Evolutionary conservation across 2,329 filamentous ascomycete species (phyloP), one percentile per base, ranked within the genome.

Genomic region (Grosmannia serpens): DNA sequence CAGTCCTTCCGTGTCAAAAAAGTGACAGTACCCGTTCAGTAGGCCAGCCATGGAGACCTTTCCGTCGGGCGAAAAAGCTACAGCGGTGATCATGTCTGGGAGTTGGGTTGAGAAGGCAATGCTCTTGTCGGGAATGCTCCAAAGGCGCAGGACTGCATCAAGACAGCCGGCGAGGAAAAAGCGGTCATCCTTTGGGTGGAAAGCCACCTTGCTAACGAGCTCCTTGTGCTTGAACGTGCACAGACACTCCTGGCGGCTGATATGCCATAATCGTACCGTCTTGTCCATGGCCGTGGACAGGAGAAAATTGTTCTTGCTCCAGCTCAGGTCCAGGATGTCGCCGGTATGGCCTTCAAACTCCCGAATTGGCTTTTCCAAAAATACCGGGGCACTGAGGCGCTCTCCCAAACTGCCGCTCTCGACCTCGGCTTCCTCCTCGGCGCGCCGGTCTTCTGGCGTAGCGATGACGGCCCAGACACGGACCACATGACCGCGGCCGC

Each of bases 291-390:
- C 96, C 0, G 91, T 95, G 4, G 92, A 96, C 20, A 99, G 77
- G 31, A 99, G 73, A 65, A 99, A 99, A 70, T 95, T 96, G 72
- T 99, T 99, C 78, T 97, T 99, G 75, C 92, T 97, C 94, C 94
- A 99, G 70, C 89, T 95, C 60, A 99, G 71, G 68, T 96, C 92
- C 63, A 99, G 74, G 7, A 99, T 84, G 64, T 95, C 91, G 20
- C 87, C 86, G 0, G 83, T 86, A 68, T 99, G 94, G 5, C 91
- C 91, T 57, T 81, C 75, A 63, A 94, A 96, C 67, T 96, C 88
- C 58, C 86, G 82, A 11, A 89, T 70, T 0, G 91, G 89, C 66
- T 88, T 87, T 55, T 83, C 82, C 62, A 85, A 84, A 68, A 99
- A 97, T 1, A 99, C 92, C 2, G 92, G 92, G 1, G 94, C 92